Base-by-base conservation (phyloP, 352 stramenopile species). In the Phytophthora litchii region DNA sequence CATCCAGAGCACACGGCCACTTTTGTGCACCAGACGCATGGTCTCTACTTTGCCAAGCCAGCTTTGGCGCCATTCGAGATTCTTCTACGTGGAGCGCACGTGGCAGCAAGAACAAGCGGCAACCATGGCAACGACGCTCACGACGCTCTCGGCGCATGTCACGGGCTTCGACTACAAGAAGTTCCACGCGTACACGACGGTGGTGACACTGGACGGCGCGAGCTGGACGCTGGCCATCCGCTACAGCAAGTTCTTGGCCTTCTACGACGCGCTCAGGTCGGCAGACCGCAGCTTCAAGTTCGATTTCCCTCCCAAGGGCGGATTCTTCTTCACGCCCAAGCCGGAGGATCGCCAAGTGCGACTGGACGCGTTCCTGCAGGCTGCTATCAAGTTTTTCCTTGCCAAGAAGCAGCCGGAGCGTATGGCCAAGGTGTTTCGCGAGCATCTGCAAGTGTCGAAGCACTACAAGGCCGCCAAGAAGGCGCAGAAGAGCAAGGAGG, bases 301-400 rank as follows among this genome's bases (percentile, higher is more conserved):
- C 52, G 65, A 78, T 16, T 92, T 92, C 57, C 83, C 83, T 19
- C 73, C 76, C 57, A 89, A 89, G 56, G 67, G 80, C 40, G 56
- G 69, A 27, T 75, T 88, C 58, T 92, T 89, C 65, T 89, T 70
- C 64, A 73, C 72, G 36, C 76, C 83, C 14, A 49, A 72, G 54
- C 83, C 83, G 1, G 63, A 76, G 42, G 60, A 89, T 17, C 80
- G 83, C 38, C 56, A 86, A 42, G 56, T 63, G 20, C 61, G 74
- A 31, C 73, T 92, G 38, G 59, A 89, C 36, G 77, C 74, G 40
- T 92, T 92, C 51, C 44, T 92, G 47, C 63, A 80, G 51, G 65
- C 68, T 1, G 66, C 65, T 42, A 55, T 73, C 12, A 59, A 57
- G 50, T 76, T 83, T 29, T 74, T 75, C 37, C 42, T 47, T 20